These are phyloP conservation scores for Psilocybe subaeruginosa DNA, from an alignment of 768 basidiomycete species.

Conservation along the genomic window DNA sequence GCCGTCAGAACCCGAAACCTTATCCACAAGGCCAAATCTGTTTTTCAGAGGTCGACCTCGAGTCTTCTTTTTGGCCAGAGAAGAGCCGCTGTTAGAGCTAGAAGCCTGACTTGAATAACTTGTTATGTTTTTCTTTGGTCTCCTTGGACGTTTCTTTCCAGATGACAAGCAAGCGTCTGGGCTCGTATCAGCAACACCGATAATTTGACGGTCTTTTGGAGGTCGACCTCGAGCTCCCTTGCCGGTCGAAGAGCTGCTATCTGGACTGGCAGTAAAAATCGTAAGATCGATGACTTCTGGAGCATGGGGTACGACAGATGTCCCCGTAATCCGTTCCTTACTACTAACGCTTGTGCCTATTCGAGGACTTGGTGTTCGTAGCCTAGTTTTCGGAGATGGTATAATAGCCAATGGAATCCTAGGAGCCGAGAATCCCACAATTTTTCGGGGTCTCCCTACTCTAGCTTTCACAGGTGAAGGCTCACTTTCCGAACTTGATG, in stretches of 20 bases:
- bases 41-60: neutral
- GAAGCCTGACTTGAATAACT: neutral
- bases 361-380: neutral
- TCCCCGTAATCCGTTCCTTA: neutral
- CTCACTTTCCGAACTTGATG: constrained; percentile 19
- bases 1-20: too few species aligned
- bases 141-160: neutral
- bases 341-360: neutral
- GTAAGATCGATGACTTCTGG: neutral
- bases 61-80: neutral
- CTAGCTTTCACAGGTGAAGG: constrained; percentile 1
- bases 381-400: neutral
- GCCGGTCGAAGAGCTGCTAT: neutral
- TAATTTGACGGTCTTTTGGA: neutral
- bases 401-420: neutral
- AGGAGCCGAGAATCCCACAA: neutral
- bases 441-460: constrained; percentile 4
- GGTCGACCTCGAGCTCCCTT: neutral
- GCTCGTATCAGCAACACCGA: neutral
- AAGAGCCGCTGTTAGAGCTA: neutral
- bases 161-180: neutral
- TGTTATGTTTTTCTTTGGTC: neutral
- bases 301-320: too few species aligned
- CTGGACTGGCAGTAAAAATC: neutral
- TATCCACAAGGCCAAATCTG: too few species aligned